Percentiles rank a stretch among this genome's conserved stretches.
These are phyloP conservation scores for Colletotrichum filicis DNA, from an alignment of 2,329 filamentous ascomycete genomes.

Conservation along the genomic window DNA sequence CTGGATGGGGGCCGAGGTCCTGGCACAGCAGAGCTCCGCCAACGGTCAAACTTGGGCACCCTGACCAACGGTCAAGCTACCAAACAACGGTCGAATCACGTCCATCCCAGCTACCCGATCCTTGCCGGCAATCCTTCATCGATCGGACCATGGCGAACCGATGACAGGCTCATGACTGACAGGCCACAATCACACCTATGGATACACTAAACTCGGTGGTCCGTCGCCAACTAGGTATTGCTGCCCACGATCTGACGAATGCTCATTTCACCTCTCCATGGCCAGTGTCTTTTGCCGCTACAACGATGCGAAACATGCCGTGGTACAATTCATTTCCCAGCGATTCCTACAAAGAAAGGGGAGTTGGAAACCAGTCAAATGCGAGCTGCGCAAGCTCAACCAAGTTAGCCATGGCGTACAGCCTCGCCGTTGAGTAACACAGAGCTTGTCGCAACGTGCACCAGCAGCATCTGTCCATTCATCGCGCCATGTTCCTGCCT, in stretches of 20 bases:
- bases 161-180: conserved; percentile 9
- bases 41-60: conserved; percentile 22
- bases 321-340: background rate
- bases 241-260: background rate
- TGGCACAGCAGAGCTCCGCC: background rate
- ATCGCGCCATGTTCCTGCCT: background rate
- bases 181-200: background rate
- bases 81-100: conserved; percentile 29
- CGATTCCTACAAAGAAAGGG: background rate
- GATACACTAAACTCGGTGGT: background rate
- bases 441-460: conserved; percentile 3
- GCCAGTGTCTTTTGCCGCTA: background rate
- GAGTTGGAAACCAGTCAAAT: background rate
- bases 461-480: background rate
- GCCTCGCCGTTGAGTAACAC: conserved; percentile 19
- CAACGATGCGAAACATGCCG: background rate
- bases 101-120: conserved; percentile 15
- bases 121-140: conserved; percentile 29
- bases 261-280: background rate
- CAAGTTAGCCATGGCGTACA: background rate
- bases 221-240: background rate
- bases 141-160: conserved; percentile 25
- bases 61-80: conserved; percentile 16
- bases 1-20: conserved; percentile 21
- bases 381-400: background rate